phyloP scores from a whole-genome alignment of 2,329 filamentous ascomycete species.

The Fusarium bactridioides region DNA sequence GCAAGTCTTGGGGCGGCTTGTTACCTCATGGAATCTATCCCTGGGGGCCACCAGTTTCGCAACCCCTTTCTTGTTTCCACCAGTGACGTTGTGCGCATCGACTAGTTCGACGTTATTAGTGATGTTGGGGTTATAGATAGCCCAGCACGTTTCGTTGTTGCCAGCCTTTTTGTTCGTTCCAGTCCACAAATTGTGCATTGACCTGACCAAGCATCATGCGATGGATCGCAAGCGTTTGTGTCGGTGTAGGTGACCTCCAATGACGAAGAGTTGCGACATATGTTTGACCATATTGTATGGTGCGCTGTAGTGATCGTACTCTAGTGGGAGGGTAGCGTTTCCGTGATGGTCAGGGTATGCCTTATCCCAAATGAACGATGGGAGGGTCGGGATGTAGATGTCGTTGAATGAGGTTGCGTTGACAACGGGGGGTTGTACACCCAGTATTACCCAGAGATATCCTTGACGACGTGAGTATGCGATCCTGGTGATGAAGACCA shows the following conservation, averaged over 20 bases:
- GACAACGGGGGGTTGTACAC: background rate
- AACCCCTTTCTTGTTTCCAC: background rate
- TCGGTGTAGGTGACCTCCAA: background rate
- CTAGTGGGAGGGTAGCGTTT: background rate
- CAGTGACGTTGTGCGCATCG: background rate
- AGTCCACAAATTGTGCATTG: conserved; percentile 2
- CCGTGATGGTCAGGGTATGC: background rate
- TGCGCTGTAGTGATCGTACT: background rate
- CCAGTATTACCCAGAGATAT: background rate
- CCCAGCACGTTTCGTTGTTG: background rate
- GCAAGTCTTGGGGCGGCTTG: background rate
- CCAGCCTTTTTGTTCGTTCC: background rate
- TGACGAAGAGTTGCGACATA: background rate
- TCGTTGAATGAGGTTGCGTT: background rate
- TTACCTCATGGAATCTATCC: background rate
- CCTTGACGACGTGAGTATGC: rapidly evolving
- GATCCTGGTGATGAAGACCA: rapidly evolving
- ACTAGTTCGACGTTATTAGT: background rate
- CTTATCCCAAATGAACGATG: background rate
- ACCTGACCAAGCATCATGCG: background rate
- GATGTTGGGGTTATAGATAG: background rate
- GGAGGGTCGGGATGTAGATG: background rate
- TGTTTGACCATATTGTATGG: background rate
- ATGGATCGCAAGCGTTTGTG: background rate
- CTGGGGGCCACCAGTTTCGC: background rate